Base-by-base conservation (phyloP, 495 filamentous ascomycete genomes). In the Aspergillus heteromorphus region DNA sequence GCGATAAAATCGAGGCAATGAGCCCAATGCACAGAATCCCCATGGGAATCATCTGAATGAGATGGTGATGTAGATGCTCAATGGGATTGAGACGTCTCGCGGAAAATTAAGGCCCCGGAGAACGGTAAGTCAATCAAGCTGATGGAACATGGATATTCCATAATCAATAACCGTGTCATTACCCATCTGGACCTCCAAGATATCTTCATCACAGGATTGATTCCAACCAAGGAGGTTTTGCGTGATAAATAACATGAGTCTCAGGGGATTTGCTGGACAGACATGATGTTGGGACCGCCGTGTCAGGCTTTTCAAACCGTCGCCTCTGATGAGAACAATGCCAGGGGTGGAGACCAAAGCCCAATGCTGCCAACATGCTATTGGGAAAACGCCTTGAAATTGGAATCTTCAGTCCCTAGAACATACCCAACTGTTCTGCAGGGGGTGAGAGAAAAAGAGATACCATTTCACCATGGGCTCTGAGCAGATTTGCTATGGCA, bases 71-170 rank as follows among this genome's bases (percentile, higher is more conserved):
- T 56, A 1, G 53, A 49, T 16, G 48, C 48, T 1, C n/a, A 9
- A 5, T 56, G 20, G 19, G 51, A 41, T 4, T 51, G 54, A 4
- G 52, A 51, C n/a, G 18, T 55, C 23, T 48, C 25, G 14, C 27
- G 40, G 19, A 57, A 53, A 14, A 53, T 40, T 6, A 57, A 57
- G 4, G 7, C 50, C 55, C 1, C 55, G 40, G 8, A 57, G 40
- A n/a, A 47, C n/a, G 0, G 56, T 54, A 16, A 80, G 58, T 56
- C 77, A 80, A 52, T 80, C 76, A 0, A 80, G 73, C 49, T 79
- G 76, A 61, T 80, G 76, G 58, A 79, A 80, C 6, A 77, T 73
- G 29, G 73, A 72, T 63, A 79, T 71, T 17, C 55, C 49, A 42
- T 53, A 57, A 29, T 23, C 21, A n/a, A 31, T 53, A 1, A 42